These are phyloP conservation scores for Orychophragmus violaceus DNA, from an alignment of 345 rosid species.

Conservation along the genomic window DNA sequence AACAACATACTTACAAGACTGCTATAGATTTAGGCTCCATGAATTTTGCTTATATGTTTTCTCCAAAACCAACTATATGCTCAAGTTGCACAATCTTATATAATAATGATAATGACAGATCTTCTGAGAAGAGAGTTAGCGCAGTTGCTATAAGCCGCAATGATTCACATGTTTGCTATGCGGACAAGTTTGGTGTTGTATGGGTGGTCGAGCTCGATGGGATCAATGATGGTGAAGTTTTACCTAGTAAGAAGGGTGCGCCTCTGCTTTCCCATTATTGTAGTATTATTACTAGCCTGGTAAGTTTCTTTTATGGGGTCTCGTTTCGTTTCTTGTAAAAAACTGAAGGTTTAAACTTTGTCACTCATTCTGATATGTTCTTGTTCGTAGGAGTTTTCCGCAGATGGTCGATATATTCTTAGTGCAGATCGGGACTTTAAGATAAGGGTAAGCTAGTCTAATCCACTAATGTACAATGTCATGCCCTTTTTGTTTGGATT, in stretches of 20 bases:
- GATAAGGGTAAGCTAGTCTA: conserved; percentile 60
- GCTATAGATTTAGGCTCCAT: background rate
- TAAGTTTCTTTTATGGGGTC: conserved; percentile 23
- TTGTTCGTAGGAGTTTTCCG: conserved; percentile 75
- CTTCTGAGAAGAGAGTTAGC: conserved; percentile 85
- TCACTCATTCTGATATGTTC: conserved; percentile 3
- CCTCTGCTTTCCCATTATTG: conserved; percentile 88
- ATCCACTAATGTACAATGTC: conserved; percentile 4
- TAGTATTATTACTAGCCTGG: conserved; percentile 91
- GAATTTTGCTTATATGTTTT: background rate
- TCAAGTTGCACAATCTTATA: background rate
- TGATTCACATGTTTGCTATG: conserved; percentile 63
- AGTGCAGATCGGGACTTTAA: conserved; percentile 90
- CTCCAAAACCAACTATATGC: too few relatives aligned
- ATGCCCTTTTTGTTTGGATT: conserved; percentile 6
- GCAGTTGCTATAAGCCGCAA: conserved; percentile 72
- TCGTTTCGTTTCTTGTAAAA: background rate
- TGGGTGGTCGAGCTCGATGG: conserved; percentile 68
- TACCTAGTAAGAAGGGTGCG: conserved; percentile 49
- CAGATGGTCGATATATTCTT: conserved; percentile 63
- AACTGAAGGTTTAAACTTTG: background rate
- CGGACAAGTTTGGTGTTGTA: conserved; percentile 96
- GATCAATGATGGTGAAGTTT: conserved; percentile 31
- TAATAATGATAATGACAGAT: conserved; percentile 33
- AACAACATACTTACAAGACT: background rate